Evolutionary conservation across 768 basidiomycete genomes (phyloP), one percentile per base, ranked within the genome.

Genomic region (Boletus sensibilis): DNA sequence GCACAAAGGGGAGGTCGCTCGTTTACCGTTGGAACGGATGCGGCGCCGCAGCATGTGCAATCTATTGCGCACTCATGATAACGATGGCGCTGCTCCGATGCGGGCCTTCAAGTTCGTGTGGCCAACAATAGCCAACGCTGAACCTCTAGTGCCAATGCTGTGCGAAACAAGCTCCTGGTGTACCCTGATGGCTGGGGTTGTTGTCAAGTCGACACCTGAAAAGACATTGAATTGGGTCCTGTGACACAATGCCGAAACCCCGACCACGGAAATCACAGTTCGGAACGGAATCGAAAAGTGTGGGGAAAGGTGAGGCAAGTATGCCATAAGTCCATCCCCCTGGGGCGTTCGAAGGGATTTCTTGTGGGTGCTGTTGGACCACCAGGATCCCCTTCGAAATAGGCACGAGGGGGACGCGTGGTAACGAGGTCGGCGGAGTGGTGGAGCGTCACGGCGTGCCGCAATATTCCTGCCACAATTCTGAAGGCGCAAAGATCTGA

Each of bases 351-450:
- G 20, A 23, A 39, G 48, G 31, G 12, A 1, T 43, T 41, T 31
- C 33, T 42, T 45, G 35, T 40, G 51, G 37, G 45, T 34, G 39
- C 34, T 48, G 48, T 48, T 48, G 33, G n/a, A 23, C 44, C 47
- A 45, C 33, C 27, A 53, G 40, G 47, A n/a, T 33, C 16, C 33
- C 40, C 23, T 55, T 53, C 44, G 18, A 27, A 46, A 53, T 31
- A 35, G 42, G 53, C 65, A 66, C 33, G 64, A 61, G 55, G 57
- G 31, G 14, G 38, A 47, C 16, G 52, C 37, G 56, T 34, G 42
- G 56, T 29, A 44, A 40, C 27, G 42, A 50, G 16, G 33, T 27
- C 34, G n/a, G 52, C 31, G 38, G 45, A 48, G 37, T 46, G 31
- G 52, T 37, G 53, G 51, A 13, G 42, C 25, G 25, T 37, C 35